phyloP scores from a whole-genome alignment of 768 basidiomycete species.

The Trametes coccinea region DNA sequence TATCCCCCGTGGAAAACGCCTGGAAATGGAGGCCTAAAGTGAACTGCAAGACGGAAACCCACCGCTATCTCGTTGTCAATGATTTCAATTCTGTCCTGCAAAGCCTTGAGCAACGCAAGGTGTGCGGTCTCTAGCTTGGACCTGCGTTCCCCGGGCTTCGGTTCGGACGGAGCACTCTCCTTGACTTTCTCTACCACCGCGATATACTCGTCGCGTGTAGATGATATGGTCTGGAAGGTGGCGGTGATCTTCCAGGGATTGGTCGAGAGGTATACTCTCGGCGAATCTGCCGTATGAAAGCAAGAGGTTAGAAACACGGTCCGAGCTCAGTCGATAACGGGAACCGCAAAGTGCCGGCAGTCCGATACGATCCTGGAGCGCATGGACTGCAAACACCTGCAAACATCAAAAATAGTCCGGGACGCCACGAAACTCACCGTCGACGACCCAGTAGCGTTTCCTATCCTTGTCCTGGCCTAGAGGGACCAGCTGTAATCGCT shows the following conservation, averaged over 20 bases:
- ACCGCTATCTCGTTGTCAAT: conserved; percentile 75
- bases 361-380: conserved; percentile 19
- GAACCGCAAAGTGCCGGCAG: conserved; percentile 44
- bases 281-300: conserved; percentile 62
- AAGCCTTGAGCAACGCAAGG: conserved; percentile 54
- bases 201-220: conserved; percentile 75
- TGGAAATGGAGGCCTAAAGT: neutral
- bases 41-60: conserved; percentile 37
- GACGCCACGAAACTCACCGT: conserved; percentile 63
- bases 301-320: conserved; percentile 26
- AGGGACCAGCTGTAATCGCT: conserved; percentile 64
- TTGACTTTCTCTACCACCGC: conserved; percentile 63
- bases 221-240: conserved; percentile 69
- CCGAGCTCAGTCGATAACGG: conserved; percentile 27
- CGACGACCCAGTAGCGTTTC: conserved; percentile 83
- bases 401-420: conserved; percentile 47
- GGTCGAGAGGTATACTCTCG: conserved; percentile 78
- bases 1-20: neutral
- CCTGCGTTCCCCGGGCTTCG: conserved; percentile 49
- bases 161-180: conserved; percentile 43
- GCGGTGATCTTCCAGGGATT: conserved; percentile 91
- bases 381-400: conserved; percentile 64
- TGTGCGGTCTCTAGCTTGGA: conserved; percentile 63
- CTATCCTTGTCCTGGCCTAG: conserved; percentile 75
- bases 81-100: conserved; percentile 63